Evolutionary conservation across 768 basidiomycete species (phyloP).

Genomic region (Phaeolepiota aurea): DNA sequence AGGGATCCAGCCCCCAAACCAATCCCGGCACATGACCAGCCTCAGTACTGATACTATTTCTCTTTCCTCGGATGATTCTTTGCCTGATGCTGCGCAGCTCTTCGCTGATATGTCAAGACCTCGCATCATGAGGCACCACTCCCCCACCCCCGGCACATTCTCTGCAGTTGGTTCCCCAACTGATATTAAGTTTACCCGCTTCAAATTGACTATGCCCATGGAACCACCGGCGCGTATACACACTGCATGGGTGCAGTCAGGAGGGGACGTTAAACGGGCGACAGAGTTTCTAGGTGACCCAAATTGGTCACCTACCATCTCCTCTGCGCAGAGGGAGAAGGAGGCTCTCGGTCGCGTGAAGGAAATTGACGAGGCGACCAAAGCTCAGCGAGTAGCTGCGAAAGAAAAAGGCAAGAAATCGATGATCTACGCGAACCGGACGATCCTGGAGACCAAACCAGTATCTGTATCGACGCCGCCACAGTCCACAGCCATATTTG

Average conservation of each 20-base stretch:
- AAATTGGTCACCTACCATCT: constrained; percentile 35
- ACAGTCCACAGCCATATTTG: constrained; percentile 27
- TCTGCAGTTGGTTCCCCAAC: constrained; percentile 17
- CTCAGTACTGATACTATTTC: constrained; percentile 34
- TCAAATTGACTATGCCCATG: constrained; percentile 55
- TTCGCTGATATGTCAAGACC: constrained; percentile 36
- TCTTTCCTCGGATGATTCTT: constrained; percentile 63
- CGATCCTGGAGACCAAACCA: constrained; percentile 37
- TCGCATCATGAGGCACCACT: constrained; percentile 44
- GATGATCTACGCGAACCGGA: constrained; percentile 70
- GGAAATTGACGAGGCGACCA: constrained; percentile 67
- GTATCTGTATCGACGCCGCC: constrained; percentile 25
- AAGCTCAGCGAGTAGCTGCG: constrained; percentile 53
- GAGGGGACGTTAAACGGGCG: constrained; percentile 54
- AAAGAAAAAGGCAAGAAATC: constrained; percentile 77
- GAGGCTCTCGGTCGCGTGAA: constrained; percentile 53
- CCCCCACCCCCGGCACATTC: constrained; percentile 21
- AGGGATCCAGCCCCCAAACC: constrained; percentile 43
- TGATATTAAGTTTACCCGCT: constrained; percentile 43
- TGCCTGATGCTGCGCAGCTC: constrained; percentile 36
- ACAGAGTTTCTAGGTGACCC: constrained; percentile 50
- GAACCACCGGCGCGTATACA: constrained; percentile 35
- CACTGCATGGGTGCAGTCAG: constrained; percentile 61
- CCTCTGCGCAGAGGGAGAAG: constrained; percentile 12
- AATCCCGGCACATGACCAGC: constrained; percentile 33